Percentiles rank a stretch among this genome's conserved stretches.
phyloP scores from a whole-genome alignment of 495 filamentous ascomycete genomes.

The Aspergillus saccharolyticus region DNA sequence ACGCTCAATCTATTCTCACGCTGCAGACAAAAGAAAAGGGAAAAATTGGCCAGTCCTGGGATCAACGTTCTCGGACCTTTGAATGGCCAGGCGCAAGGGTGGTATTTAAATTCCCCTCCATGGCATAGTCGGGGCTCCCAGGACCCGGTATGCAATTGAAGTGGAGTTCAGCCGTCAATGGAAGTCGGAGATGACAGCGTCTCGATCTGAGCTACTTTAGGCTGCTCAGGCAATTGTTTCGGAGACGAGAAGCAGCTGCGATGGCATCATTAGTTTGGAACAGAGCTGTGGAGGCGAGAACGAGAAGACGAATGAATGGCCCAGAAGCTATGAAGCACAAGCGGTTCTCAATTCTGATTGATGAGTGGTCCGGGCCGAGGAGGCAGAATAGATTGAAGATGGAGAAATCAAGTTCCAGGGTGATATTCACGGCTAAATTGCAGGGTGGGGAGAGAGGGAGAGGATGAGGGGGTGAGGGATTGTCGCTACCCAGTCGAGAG shows the following conservation, averaged over 20 bases:
- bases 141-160: neutral
- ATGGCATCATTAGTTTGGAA: neutral
- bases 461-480: neutral
- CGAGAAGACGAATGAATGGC: slow-evolving; percentile 9
- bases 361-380: neutral
- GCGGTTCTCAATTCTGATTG: neutral
- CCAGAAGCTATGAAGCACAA: neutral
- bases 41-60: neutral
- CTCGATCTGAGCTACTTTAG: slow-evolving; percentile 4
- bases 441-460: neutral
- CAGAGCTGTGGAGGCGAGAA: neutral
- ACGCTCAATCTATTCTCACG: neutral
- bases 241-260: slow-evolving; percentile 11
- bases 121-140: neutral
- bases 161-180: neutral
- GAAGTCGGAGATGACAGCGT: neutral
- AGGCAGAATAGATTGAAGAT: neutral
- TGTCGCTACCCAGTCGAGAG: neutral
- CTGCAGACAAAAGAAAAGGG: neutral
- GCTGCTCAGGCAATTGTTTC: slow-evolving; percentile 5
- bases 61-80: neutral
- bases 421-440: slow-evolving; percentile 15
- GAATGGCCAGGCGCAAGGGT: neutral
- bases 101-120: neutral
- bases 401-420: neutral